These are phyloP conservation scores for Fusarium redolens DNA, from an alignment of 2,329 filamentous ascomycete genomes.

Conservation along the genomic window DNA sequence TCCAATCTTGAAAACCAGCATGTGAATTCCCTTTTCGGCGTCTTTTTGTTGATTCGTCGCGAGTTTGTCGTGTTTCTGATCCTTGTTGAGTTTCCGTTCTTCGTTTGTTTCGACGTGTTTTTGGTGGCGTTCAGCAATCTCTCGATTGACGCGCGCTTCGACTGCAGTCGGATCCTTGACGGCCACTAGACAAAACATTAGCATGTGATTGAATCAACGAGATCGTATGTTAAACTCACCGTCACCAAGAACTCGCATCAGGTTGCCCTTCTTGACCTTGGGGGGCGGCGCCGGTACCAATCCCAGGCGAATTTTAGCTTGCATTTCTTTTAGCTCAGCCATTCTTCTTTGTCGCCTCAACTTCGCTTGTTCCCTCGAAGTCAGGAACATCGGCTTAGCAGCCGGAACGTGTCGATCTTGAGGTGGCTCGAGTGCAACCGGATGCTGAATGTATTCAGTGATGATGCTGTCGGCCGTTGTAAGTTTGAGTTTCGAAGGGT, in stretches of 20 bases:
- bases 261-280: slow-evolving; percentile 96
- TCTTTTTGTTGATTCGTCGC: slow-evolving; percentile 86
- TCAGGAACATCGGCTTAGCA: slow-evolving; percentile 92
- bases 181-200: slow-evolving; percentile 54
- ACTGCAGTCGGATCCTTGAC: slow-evolving; percentile 98
- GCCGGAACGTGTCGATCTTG: slow-evolving; percentile 85
- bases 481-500: slow-evolving; percentile 76
- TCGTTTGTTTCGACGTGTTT: slow-evolving; percentile 84
- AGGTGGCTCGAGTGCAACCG: slow-evolving; percentile 88
- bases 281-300: slow-evolving; percentile 90
- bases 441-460: slow-evolving; percentile 92
- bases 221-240: slow-evolving; percentile 56
- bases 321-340: slow-evolving; percentile 93
- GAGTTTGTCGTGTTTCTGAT: slow-evolving; percentile 87
- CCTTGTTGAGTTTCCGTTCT: slow-evolving; percentile 87
- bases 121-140: slow-evolving; percentile 87
- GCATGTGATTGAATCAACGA: background rate
- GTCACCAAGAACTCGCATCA: slow-evolving; percentile 96
- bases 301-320: slow-evolving; percentile 93
- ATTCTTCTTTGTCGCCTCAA: slow-evolving; percentile 88
- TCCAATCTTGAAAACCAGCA: slow-evolving; percentile 89
- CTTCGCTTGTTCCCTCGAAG: slow-evolving; percentile 90
- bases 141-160: slow-evolving; percentile 90
- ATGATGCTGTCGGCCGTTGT: slow-evolving; percentile 85
- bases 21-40: slow-evolving; percentile 83